Evolutionary conservation across 257 asterid genomes (phyloP), one percentile per base, ranked within the genome.

Genomic region (Solanum paucissectum): DNA sequence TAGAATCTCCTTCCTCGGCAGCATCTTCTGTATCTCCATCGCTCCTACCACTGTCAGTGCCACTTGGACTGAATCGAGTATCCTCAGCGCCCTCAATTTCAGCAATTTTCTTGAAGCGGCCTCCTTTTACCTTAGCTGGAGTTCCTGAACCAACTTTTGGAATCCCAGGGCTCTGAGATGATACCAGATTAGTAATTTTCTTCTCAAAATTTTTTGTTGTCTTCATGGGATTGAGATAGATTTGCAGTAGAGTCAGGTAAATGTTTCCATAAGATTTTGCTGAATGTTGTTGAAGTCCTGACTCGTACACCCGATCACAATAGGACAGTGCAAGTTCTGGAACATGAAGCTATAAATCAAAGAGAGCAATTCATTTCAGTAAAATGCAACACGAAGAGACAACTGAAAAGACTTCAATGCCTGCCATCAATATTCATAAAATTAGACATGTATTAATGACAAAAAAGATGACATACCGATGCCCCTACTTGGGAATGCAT

Each of bases 41-140:
- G 88, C 99, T 97, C 92, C 93, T 96, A 87, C 98, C 96, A 90
- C 98, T 96, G 87, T 94, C 99, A 40, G 98, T 94, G 86, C 98
- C 94, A 90, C 98, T 95, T 85, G 92, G 93, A 90, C 93, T 95
- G 89, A 93, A 68, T 64, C 95, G 98, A 73, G 89, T 91, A 92
- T 96, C 99, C 90, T 91, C 98, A 60, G 98, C 99, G 12, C 94
- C 94, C 92, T 93, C 99, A 86, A 97, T 95, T 91, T 93, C 98
- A 36, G 95, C 99, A 88, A 96, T 94, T 93, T 95, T 96, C 92
- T 87, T 96, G 44, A 92, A 89, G 37, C 92, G 91, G 34, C 92
- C 95, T 77, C 87, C 90, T 91, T 91, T 96, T 73, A 42, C 69
- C 92, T 92, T 96, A 75, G 90, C 86, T 42, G 62, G 38, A 85